Evolutionary conservation across 2,329 filamentous ascomycete species (phyloP).

Genomic region (Lasiodiplodia gonubiensis): DNA sequence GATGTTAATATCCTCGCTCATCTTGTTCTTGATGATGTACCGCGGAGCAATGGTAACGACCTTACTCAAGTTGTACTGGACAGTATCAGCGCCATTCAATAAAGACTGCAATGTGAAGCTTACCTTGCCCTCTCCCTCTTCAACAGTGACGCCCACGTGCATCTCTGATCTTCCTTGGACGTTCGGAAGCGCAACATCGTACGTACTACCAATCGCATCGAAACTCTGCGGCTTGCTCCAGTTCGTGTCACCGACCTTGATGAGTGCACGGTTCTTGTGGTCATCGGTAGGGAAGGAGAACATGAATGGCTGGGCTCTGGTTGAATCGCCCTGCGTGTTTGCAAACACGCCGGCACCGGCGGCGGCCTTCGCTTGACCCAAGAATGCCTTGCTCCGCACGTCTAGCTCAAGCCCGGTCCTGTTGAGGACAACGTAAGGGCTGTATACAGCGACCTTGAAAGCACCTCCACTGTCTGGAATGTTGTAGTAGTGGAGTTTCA

Average conservation of each 20-base stretch:
- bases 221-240: constrained; percentile 99
- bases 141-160: constrained; percentile 86
- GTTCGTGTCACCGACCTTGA: constrained; percentile 86
- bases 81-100: constrained; percentile 15
- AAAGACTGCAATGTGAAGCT: neutral
- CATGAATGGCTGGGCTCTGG: constrained; percentile 90
- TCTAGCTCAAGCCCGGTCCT: constrained; percentile 90
- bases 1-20: constrained; percentile 85
- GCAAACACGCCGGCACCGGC: constrained; percentile 77
- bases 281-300: constrained; percentile 92
- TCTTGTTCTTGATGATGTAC: constrained; percentile 92
- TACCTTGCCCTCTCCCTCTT: constrained; percentile 85
- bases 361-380: constrained; percentile 80
- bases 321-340: constrained; percentile 54
- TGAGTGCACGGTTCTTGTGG: constrained; percentile 83
- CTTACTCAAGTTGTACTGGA: constrained; percentile 87
- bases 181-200: constrained; percentile 83
- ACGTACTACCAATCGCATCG: constrained; percentile 92
- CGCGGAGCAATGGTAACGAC: constrained; percentile 91
- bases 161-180: constrained; percentile 76
- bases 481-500: constrained; percentile 88
- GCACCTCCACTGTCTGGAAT: constrained; percentile 92
- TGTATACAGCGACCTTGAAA: constrained; percentile 94
- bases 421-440: constrained; percentile 93
- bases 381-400: constrained; percentile 85